phyloP scores from a whole-genome alignment of 108 stramenopile species.

The Cyclotella atomus region DNA sequence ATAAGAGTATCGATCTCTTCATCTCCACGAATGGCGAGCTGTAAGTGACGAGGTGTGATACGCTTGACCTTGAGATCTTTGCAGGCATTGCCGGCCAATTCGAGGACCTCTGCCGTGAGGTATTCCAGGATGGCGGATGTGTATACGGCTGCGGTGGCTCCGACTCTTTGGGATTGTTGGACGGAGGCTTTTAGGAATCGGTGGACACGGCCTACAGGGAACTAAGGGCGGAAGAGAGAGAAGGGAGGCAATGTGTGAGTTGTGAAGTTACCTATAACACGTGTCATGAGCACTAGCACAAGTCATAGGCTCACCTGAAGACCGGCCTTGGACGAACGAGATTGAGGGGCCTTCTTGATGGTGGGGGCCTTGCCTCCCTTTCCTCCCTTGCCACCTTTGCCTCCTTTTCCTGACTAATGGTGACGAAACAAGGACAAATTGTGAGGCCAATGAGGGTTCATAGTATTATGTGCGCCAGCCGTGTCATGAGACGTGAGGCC shows the following conservation, averaged over 20 bases:
- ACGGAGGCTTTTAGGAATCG: slow-evolving; percentile 98
- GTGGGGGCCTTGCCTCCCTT: slow-evolving; percentile 99
- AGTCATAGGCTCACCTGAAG: slow-evolving; percentile 60
- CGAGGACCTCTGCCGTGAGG: slow-evolving; percentile 98
- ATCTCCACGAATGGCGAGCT: slow-evolving; percentile 99
- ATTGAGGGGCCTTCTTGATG: slow-evolving; percentile 98
- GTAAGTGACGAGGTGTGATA: slow-evolving; percentile 99
- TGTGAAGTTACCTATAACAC: background rate
- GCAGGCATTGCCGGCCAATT: slow-evolving; percentile 99
- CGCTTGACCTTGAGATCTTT: slow-evolving; percentile 99
- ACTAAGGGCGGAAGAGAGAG: slow-evolving; percentile 53
- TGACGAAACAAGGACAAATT: background rate
- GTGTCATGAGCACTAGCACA: slow-evolving; percentile 5
- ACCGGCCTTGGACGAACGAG: slow-evolving; percentile 97
- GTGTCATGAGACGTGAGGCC: too few species aligned
- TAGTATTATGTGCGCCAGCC: too few species aligned
- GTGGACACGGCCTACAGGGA: slow-evolving; percentile 99
- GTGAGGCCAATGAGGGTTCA: too few species aligned
- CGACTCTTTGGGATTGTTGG: slow-evolving; percentile 94
- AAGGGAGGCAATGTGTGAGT: background rate
- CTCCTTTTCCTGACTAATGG: slow-evolving; percentile 90
- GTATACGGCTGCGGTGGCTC: slow-evolving; percentile 99
- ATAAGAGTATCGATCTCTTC: slow-evolving; percentile 99
- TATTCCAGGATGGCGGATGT: slow-evolving; percentile 99
- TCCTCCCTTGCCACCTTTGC: slow-evolving; percentile 99